These are phyloP conservation scores for Candida xyloterini DNA, from an alignment of 805 yeast species.

Conservation along the genomic window DNA sequence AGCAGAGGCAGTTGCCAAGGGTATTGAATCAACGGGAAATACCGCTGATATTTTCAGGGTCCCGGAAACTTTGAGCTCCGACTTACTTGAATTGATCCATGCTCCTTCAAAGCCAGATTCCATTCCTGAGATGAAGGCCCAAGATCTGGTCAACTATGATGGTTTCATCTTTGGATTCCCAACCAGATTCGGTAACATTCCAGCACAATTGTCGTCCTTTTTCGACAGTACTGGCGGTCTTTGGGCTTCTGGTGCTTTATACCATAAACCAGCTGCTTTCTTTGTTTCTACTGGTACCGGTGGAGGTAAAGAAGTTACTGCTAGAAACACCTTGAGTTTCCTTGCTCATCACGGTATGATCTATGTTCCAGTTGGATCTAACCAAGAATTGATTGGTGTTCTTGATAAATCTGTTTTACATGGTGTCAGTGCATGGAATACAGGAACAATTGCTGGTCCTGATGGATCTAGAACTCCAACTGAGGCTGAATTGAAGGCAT, in stretches of 20 bases:
- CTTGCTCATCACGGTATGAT: constrained; percentile 79
- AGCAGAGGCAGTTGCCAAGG: constrained; percentile 66
- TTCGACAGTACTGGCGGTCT: constrained; percentile 76
- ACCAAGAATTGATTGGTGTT: constrained; percentile 55
- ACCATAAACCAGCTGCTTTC: constrained; percentile 72
- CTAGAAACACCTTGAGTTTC: constrained; percentile 59
- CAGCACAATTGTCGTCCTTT: constrained; percentile 75
- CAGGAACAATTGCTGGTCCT: constrained; percentile 74
- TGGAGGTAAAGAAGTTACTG: constrained; percentile 80
- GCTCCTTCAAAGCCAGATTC: constrained; percentile 63
- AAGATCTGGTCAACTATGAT: constrained; percentile 61
- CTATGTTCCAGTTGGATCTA: constrained; percentile 75
- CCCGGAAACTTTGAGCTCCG: constrained; percentile 68
- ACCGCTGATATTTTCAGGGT: constrained; percentile 69
- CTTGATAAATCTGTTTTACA: constrained; percentile 82
- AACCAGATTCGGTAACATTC: constrained; percentile 78
- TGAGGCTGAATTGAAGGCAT: constrained; percentile 60
- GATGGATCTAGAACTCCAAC: constrained; percentile 75
- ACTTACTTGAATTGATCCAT: constrained; percentile 51
- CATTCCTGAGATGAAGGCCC: constrained; percentile 58
- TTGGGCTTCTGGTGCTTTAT: constrained; percentile 72
- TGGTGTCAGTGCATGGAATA: constrained; percentile 84
- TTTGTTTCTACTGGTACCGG: constrained; percentile 78
- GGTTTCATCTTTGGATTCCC: constrained; percentile 85
- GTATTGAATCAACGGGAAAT: constrained; percentile 68